Conservation (phyloP, 345 rosid genomes). For the Camelina neglecta region DNA sequence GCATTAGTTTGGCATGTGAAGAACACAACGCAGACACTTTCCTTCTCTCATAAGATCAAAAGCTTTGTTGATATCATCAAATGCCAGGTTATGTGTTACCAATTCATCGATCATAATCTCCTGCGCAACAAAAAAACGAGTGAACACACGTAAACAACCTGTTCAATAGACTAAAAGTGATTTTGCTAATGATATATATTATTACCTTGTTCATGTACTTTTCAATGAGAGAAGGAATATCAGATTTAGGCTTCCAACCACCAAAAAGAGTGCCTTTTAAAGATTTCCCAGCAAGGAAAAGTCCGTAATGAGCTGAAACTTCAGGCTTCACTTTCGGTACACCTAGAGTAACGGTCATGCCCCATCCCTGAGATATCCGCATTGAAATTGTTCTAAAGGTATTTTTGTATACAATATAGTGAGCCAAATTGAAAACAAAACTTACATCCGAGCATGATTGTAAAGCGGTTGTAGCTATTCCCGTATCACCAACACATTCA, state of each 20-base stretch:
- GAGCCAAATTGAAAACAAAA: conserved; percentile 21
- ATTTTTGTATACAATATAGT: neutral
- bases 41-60: conserved; percentile 84
- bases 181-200: neutral
- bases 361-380: conserved; percentile 75
- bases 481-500: conserved; percentile 85
- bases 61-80: conserved; percentile 79
- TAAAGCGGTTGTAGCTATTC: conserved; percentile 71
- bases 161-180: neutral
- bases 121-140: conserved; percentile 42
- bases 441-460: conserved; percentile 88
- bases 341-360: conserved; percentile 84
- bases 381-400: neutral
- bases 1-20: conserved; percentile 69
- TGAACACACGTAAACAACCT: neutral
- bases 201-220: conserved; percentile 79
- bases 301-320: conserved; percentile 76
- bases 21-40: conserved; percentile 78
- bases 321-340: conserved; percentile 85
- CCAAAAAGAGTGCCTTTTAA: conserved; percentile 85
- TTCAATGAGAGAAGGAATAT: conserved; percentile 75
- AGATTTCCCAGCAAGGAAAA: conserved; percentile 74
- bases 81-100: conserved; percentile 67
- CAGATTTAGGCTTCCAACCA: conserved; percentile 91
- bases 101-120: conserved; percentile 79